These are phyloP conservation scores for Retiboletus fuscus DNA, from an alignment of 1,284 basidiomycete genomes.

Conservation along the genomic window DNA sequence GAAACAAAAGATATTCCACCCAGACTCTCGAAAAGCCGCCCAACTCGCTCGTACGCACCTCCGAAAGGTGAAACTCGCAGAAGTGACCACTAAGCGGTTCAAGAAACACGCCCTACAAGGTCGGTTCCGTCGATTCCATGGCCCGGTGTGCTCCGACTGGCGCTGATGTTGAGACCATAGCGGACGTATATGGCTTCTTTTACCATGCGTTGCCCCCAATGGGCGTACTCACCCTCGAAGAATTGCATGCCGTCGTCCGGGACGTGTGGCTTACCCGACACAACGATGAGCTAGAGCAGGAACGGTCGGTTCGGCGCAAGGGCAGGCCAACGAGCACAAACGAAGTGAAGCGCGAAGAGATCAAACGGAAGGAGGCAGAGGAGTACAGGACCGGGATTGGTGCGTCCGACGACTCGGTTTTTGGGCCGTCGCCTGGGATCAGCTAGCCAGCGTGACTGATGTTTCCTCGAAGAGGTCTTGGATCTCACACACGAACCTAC, in stretches of 20 bases:
- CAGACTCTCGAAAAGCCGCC: too few species aligned
- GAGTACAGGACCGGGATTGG: too few species aligned
- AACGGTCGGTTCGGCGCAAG: slow-evolving; percentile 72
- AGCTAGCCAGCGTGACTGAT: not conserved
- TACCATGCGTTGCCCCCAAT: too few species aligned
- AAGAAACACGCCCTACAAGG: slow-evolving; percentile 69
- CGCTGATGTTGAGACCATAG: slow-evolving; percentile 15
- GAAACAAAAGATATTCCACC: slow-evolving; percentile 82
- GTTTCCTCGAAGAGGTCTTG: slow-evolving; percentile 75
- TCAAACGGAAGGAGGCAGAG: slow-evolving; percentile 74
- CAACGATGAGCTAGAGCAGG: slow-evolving; percentile 74
- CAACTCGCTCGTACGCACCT: too few species aligned
- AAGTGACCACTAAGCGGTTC: slow-evolving; percentile 64
- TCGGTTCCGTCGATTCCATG: too few species aligned
- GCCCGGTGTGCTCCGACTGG: too few species aligned
- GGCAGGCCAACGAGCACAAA: slow-evolving; percentile 83
- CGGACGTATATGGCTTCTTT: too few species aligned
- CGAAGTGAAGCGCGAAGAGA: slow-evolving; percentile 79
- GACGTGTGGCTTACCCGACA: slow-evolving; percentile 82
- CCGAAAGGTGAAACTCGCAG: too few species aligned
- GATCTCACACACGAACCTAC: too few species aligned
- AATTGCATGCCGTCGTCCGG: too few species aligned
- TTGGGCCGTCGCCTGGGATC: not conserved
- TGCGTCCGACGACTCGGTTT: slow-evolving; percentile 53
- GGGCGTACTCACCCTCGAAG: too few species aligned